Evolutionary conservation across 2,329 filamentous ascomycete genomes (phyloP).

Genomic region (Xylaria sp.): DNA sequence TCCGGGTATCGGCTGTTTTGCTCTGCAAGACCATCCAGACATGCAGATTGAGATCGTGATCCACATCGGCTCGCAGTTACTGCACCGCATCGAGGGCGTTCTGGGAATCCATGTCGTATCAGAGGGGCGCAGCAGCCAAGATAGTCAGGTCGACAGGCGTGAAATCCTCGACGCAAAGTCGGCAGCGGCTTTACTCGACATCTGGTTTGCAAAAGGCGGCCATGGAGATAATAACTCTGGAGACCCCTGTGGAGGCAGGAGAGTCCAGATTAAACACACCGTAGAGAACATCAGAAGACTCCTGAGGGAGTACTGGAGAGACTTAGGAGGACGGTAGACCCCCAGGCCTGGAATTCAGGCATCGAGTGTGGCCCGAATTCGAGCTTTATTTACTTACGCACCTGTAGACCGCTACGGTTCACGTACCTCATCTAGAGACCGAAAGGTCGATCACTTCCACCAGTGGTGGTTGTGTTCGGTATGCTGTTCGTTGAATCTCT

Average conservation of each 20-base stretch:
- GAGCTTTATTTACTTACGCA: background rate
- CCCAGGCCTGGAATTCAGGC: background rate
- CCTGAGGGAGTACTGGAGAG: slow-evolving; percentile 10
- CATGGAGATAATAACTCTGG: background rate
- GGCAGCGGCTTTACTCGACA: background rate
- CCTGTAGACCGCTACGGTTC: too few species aligned
- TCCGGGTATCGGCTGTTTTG: background rate
- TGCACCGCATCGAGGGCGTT: slow-evolving; percentile 5
- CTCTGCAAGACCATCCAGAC: slow-evolving; percentile 4
- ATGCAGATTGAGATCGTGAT: slow-evolving; percentile 16
- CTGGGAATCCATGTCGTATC: slow-evolving; percentile 11
- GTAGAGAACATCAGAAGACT: slow-evolving; percentile 11
- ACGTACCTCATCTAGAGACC: too few species aligned
- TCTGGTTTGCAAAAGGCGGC: slow-evolving; percentile 10
- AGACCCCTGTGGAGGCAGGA: slow-evolving; percentile 2
- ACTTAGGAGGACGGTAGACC: background rate
- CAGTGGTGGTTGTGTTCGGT: too few species aligned
- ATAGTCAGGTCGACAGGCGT: background rate
- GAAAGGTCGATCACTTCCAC: too few species aligned
- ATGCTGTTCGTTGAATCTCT: too few species aligned
- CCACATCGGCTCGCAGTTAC: slow-evolving; percentile 6
- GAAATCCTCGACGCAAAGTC: slow-evolving; percentile 9
- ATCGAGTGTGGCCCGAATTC: background rate
- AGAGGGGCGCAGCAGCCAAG: background rate
- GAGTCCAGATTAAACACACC: slow-evolving; percentile 10